phyloP scores from a whole-genome alignment of 169 alveolate genomes.

The Fabrea salina region DNA sequence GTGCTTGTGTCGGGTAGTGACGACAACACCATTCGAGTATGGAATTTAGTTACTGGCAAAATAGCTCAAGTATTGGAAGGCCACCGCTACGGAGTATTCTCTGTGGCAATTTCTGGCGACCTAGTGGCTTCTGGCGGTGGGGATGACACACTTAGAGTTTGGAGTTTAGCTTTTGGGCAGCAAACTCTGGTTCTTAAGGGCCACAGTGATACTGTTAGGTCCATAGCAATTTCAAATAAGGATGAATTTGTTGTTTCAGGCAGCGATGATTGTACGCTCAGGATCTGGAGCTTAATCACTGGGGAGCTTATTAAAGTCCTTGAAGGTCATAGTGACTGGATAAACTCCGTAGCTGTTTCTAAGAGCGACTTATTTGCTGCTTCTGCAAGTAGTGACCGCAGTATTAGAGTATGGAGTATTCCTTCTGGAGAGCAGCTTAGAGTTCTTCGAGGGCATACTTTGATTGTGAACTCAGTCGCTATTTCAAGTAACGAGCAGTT shows the following conservation, averaged over 20 bases:
- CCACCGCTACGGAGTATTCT: background rate
- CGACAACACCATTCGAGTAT: constrained; percentile 18
- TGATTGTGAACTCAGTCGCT: no score
- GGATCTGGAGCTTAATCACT: background rate
- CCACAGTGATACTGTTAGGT: background rate
- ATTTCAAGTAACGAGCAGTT: no score
- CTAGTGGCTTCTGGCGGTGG: background rate
- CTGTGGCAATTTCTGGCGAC: no score
- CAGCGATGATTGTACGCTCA: background rate
- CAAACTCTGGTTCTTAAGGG: background rate
- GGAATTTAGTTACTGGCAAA: background rate
- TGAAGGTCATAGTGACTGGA: no score
- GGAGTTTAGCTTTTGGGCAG: background rate
- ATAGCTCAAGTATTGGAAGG: background rate
- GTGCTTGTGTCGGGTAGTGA: constrained; percentile 23
- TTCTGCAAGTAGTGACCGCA: no score
- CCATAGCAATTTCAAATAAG: background rate
- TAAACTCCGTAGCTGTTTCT: no score
- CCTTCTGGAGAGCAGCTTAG: no score
- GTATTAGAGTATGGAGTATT: no score
- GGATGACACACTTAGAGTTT: background rate
- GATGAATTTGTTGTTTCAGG: background rate
- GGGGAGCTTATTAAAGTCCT: no score
- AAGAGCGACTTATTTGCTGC: no score
- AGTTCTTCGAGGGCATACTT: no score